Evolutionary conservation across 2,329 filamentous ascomycete species (phyloP), one percentile per base, ranked within the genome.

Genomic region (Fusarium sp.): DNA sequence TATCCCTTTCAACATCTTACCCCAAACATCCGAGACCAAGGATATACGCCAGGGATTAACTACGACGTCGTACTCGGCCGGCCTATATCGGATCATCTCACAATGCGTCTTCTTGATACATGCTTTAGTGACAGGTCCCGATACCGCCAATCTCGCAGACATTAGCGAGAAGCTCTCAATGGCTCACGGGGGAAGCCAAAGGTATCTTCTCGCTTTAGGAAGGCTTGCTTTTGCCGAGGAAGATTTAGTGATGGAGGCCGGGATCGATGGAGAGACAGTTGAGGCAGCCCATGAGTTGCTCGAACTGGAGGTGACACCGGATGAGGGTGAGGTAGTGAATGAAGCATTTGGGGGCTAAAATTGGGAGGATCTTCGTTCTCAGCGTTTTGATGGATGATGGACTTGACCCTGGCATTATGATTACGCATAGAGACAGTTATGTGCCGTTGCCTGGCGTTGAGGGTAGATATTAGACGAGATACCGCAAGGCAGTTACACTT

Each of bases 211-310:
- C 15, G 90, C 90, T 5, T 84, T 99, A 48, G 94, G 94, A 0
- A 84, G 95, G 45, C 83, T 98, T n/a, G 94, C 93, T 0, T 98
- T 97, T 79, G 91, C 90, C 10, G 89, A 91, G 55, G 94, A 97
- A 69, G 92, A 94, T 35, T 81, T 93, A 14, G 88, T 96, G 16
- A 86, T 97, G 33, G 94, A 98, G 81, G 85, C 86, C 4, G 91
- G 91, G 1, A 92, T 97, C 59, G 92, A 93, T 39, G 89, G 92
- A 33, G 93, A 94, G 71, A 93, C 94, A 2, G 89, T 92, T 3
- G 93, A 95, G 71, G 90, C 92, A 81, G 95, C 96, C 7, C 91
- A 95, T 75, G 90, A 93, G 77, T 84, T 99, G 70, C 81, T 98
- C 42, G 94, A 97, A 79, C 85, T 94, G 68, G 89, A 90, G 5